Conservation (phyloP, 129 eudicot genomes). For the Chrysanthemum makinoi region DNA sequence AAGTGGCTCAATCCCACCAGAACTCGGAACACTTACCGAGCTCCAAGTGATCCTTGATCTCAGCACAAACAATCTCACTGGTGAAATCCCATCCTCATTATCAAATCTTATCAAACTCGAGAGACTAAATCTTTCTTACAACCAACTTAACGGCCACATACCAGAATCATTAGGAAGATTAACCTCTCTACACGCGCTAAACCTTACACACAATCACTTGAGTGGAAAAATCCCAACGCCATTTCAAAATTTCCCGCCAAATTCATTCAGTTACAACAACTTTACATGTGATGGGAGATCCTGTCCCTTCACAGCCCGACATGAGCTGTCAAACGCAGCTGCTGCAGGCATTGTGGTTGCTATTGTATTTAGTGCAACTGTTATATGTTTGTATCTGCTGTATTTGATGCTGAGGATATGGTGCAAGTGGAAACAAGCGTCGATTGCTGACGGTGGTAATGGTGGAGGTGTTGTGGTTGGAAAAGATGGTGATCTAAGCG, state of each 20-base stretch:
- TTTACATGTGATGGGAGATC: conserved; percentile 75
- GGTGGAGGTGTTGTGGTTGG: conserved; percentile 22
- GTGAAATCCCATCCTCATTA: conserved; percentile 68
- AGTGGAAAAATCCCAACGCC: conserved; percentile 66
- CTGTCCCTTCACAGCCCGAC: conserved; percentile 39
- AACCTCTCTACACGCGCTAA: conserved; percentile 72
- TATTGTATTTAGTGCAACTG: conserved; percentile 72
- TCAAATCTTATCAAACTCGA: conserved; percentile 73
- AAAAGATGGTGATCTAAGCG: conserved; percentile 48
- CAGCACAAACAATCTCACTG: conserved; percentile 53
- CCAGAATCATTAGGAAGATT: conserved; percentile 74
- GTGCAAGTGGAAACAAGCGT: conserved; percentile 79
- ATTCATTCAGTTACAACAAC: conserved; percentile 54
- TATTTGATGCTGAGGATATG: conserved; percentile 82
- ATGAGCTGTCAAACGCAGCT: conserved; percentile 49
- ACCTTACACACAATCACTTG: conserved; percentile 69
- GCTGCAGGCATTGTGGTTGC: conserved; percentile 82
- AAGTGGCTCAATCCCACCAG: conserved; percentile 67
- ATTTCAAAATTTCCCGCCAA: conserved; percentile 63
- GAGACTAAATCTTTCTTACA: conserved; percentile 69
- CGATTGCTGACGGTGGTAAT: conserved; percentile 44
- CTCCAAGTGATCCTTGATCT: conserved; percentile 84
- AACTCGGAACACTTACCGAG: conserved; percentile 63
- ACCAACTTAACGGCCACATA: conserved; percentile 57
- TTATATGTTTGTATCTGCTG: conserved; percentile 71